A percentile compares a stretch with the other conserved stretches of the same genome.
phyloP scores from a whole-genome alignment of 139 green algal species.

The Chlamydomonas sphaeroides region DNA sequence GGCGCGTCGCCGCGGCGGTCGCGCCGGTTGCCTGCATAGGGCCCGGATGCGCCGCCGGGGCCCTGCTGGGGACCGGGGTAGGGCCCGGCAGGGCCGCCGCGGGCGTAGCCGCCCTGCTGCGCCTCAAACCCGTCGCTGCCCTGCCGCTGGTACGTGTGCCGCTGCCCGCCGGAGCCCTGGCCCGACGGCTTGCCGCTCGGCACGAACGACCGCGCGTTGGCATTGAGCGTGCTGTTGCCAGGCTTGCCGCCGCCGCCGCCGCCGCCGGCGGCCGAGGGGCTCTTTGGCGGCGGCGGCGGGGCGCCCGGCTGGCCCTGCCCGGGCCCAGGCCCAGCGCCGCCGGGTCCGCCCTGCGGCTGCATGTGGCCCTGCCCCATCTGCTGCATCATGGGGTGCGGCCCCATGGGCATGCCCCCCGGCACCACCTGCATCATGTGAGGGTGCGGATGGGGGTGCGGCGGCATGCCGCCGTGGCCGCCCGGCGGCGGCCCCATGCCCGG shows the following conservation, averaged over 20 bases:
- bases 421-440: constrained; percentile 19
- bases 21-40: constrained; percentile 12
- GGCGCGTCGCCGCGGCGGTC: neutral
- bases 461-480: neutral
- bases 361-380: neutral
- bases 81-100: no score
- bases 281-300: constrained; percentile 23
- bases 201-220: constrained; percentile 29
- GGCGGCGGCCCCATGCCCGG: constrained; percentile 8
- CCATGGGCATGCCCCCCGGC: constrained; percentile 10
- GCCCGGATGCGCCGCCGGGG: no score
- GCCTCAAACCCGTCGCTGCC: constrained; percentile 37
- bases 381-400: constrained; percentile 15
- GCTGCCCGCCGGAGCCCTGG: neutral
- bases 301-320: constrained; percentile 28
- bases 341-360: constrained; percentile 21
- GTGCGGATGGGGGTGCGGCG: neutral
- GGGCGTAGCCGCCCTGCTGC: no score
- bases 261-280: constrained; percentile 13
- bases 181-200: constrained; percentile 11
- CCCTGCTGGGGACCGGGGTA: no score
- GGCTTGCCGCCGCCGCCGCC: constrained; percentile 5
- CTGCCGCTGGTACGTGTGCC: constrained; percentile 29
- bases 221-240: constrained; percentile 27
- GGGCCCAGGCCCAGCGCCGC: no score